phyloP scores from a whole-genome alignment of 108 stramenopile genomes.

The Pseudonitzschia pungens region DNA sequence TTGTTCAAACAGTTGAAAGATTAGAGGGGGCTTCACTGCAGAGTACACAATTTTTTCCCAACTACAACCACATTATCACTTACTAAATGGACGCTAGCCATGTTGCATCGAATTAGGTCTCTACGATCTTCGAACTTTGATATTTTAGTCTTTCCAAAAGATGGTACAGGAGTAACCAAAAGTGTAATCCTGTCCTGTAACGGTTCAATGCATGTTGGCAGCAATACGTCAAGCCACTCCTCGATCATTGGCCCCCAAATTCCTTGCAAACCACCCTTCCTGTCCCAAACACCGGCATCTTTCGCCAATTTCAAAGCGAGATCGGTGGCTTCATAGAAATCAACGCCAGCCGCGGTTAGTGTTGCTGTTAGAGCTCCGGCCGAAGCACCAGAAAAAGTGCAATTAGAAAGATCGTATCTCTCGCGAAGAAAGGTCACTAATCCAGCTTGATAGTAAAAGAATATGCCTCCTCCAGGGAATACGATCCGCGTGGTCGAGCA shows the following conservation, averaged over 20 bases:
- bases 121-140: constrained; percentile 54
- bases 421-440: constrained; percentile 64
- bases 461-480: constrained; percentile 88
- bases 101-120: constrained; percentile 83
- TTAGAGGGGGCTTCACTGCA: not conserved
- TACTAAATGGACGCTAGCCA: constrained; percentile 90
- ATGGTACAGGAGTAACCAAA: constrained; percentile 65
- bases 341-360: constrained; percentile 65
- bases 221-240: constrained; percentile 77
- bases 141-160: constrained; percentile 61
- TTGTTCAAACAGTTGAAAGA: not conserved
- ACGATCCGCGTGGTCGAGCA: constrained; percentile 40
- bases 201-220: constrained; percentile 44
- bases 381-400: constrained; percentile 72
- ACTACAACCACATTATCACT: constrained; percentile 9
- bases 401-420: constrained; percentile 52
- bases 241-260: constrained; percentile 87
- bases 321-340: constrained; percentile 76
- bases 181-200: constrained; percentile 47
- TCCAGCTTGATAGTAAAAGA: constrained; percentile 94
- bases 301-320: constrained; percentile 71
- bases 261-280: constrained; percentile 76
- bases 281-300: constrained; percentile 81
- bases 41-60: too few species aligned
- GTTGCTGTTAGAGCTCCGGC: constrained; percentile 88